These are phyloP conservation scores for Metschnikowia sp. DNA, from an alignment of 805 yeast genomes.

Conservation along the genomic window DNA sequence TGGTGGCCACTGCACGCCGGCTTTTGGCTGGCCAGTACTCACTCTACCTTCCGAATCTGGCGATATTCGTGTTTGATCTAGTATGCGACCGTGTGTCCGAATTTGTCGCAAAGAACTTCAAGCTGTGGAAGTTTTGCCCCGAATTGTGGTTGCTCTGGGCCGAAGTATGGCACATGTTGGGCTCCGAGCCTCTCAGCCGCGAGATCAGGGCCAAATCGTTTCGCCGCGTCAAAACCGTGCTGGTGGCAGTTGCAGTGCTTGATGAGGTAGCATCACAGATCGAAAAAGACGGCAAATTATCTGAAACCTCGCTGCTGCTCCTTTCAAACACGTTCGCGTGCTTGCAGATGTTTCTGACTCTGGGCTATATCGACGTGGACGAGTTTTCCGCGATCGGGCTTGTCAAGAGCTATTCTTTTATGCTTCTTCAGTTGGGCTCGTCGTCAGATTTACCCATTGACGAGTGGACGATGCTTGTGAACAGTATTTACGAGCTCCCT, in stretches of 20 bases:
- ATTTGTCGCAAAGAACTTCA: slow-evolving; percentile 31
- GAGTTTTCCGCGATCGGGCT: slow-evolving; percentile 28
- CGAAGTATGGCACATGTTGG: slow-evolving; percentile 34
- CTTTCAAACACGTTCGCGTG: slow-evolving; percentile 17
- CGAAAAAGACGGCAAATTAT: background rate
- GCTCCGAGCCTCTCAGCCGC: slow-evolving; percentile 18
- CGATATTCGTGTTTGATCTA: slow-evolving; percentile 54
- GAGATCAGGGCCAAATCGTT: slow-evolving; percentile 38
- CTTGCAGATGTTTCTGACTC: slow-evolving; percentile 18
- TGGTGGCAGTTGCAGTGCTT: slow-evolving; percentile 14
- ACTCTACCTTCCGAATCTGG: slow-evolving; percentile 53
- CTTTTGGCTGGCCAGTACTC: slow-evolving; percentile 30
- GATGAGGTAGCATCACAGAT: slow-evolving; percentile 1
- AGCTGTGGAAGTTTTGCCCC: slow-evolving; percentile 40
- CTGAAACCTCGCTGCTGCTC: background rate
- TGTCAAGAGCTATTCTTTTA: slow-evolving; percentile 19
- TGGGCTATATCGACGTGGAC: slow-evolving; percentile 32
- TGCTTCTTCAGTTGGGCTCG: background rate
- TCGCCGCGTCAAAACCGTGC: slow-evolving; percentile 30
- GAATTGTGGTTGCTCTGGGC: slow-evolving; percentile 51
- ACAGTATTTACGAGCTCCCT: slow-evolving; percentile 24
- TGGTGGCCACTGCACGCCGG: slow-evolving; percentile 31
- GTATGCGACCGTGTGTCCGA: slow-evolving; percentile 60
- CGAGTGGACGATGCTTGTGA: slow-evolving; percentile 26
- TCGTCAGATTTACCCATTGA: slow-evolving; percentile 2